Evolutionary conservation across 2,329 filamentous ascomycete species (phyloP).

Genomic region (Blastomyces gilchristii): DNA sequence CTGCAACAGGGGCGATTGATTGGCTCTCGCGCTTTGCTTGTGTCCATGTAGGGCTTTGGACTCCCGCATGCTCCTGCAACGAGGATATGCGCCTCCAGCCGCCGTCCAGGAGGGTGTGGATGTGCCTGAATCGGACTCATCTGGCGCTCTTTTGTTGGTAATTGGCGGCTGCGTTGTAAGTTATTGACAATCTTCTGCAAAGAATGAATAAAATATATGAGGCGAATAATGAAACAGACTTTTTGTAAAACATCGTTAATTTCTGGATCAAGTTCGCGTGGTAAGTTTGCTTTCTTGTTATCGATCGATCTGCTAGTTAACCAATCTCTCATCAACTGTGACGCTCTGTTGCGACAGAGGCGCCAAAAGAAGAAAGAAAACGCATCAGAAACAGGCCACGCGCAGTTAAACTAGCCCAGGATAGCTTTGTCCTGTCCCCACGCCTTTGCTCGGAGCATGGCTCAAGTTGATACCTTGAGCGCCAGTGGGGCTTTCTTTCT

Average conservation of each 20-base stretch:
- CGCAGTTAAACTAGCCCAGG: background rate
- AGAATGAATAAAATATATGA: too few relatives aligned
- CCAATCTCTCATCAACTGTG: background rate
- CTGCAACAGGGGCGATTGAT: background rate
- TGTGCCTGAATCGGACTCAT: constrained; percentile 2
- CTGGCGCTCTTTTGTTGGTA: too few relatives aligned
- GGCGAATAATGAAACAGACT: too few relatives aligned
- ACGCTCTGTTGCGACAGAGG: background rate
- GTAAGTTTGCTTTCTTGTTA: background rate
- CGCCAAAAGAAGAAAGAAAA: background rate
- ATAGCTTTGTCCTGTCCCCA: background rate
- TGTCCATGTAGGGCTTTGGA: background rate
- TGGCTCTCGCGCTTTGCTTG: constrained; percentile 1
- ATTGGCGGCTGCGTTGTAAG: too few relatives aligned
- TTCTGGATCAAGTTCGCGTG: too few relatives aligned
- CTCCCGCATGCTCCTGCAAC: background rate
- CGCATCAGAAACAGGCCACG: background rate
- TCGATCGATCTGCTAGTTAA: background rate
- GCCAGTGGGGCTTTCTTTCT: background rate
- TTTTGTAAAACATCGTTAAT: too few relatives aligned
- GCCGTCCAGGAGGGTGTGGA: background rate
- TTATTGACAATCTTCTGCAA: too few relatives aligned
- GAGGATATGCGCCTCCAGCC: constrained; percentile 5
- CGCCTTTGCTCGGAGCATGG: background rate
- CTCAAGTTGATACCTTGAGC: background rate